Conservation (phyloP, 352 stramenopile species). For the Hyphochytrium catenoides region DNA sequence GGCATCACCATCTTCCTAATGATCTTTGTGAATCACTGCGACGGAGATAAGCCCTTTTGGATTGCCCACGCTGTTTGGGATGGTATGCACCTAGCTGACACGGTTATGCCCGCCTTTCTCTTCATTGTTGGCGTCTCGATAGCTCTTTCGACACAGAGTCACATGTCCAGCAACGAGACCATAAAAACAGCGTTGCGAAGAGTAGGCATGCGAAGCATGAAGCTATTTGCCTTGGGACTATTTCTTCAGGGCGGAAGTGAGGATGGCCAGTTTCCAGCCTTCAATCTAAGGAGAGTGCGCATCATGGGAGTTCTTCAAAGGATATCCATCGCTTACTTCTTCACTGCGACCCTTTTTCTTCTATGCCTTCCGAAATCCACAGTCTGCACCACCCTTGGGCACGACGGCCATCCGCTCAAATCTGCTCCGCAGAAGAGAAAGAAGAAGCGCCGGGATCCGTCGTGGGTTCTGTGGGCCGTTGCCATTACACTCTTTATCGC, state of each 20-base stretch:
- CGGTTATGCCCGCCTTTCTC: slow-evolving; percentile 5
- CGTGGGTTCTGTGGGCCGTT: no score
- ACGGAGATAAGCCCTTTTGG: neutral
- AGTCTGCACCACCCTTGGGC: no score
- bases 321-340: neutral
- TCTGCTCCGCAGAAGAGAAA: no score
- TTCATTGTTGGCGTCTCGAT: slow-evolving; percentile 3
- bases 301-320: neutral
- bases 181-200: neutral
- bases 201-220: neutral
- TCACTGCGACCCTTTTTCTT: no score
- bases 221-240: neutral
- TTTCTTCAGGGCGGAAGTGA: neutral
- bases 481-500: no score
- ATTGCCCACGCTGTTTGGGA: slow-evolving; percentile 3
- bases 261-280: neutral
- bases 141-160: neutral
- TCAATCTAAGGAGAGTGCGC: neutral
- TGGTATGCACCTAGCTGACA: slow-evolving; percentile 2
- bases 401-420: no score
- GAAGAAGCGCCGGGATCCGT: no score
- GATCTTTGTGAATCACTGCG: slow-evolving; percentile 4
- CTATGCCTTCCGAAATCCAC: no score
- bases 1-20: slow-evolving; percentile 1
- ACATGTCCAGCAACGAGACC: neutral